Evolutionary conservation across 257 asterid species (phyloP), one percentile per base, ranked within the genome.

Genomic region (Fraxinus pennsylvanica): DNA sequence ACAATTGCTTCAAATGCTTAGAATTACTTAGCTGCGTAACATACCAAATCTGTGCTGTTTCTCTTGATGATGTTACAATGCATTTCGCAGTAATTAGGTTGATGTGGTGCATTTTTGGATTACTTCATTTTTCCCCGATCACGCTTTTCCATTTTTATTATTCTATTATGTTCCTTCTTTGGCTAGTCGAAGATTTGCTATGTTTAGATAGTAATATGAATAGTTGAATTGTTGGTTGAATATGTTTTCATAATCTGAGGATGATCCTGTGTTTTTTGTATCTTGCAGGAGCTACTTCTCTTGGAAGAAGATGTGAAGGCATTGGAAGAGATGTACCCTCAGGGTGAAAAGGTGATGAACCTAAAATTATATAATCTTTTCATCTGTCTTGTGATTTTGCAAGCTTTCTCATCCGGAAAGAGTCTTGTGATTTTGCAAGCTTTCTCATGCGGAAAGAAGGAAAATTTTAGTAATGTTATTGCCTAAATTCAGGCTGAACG

Each of bases 271-370:
- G 74, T 29, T 1, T 76, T 47, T 41, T 75, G 73, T 32, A 36
- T 78, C 78, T 75, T 82, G 71, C 87, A 96, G 99, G 99, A 96
- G 88, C 68, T 96, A 73, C 97, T 93, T 79, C 97, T 90, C 79
- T 82, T 96, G 84, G 99, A 96, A 86, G 99, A 93, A 30, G 99
- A 96, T 52, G 95, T 91, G 78, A 94, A 96, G 84, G 91, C 96
- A 63, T 86, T 96, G 79, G 99, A 96, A 84, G 98, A 96, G 90
- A 91, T 96, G 98, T 96, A 96, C 86, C 99, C 99, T 78, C 99
- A 96, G 83, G 99, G 99, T 54, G 99, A 96, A 93, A 86, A 96
- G 98, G 99, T 96, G 80, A 89, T 80, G 5, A 43, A 74, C 80
- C 74, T 68, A 74, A 57, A 65, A 30, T 32, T 38, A 38, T 67